Conservation (phyloP, 768 basidiomycete species). For the Mrakia hoshinonis region DNA sequence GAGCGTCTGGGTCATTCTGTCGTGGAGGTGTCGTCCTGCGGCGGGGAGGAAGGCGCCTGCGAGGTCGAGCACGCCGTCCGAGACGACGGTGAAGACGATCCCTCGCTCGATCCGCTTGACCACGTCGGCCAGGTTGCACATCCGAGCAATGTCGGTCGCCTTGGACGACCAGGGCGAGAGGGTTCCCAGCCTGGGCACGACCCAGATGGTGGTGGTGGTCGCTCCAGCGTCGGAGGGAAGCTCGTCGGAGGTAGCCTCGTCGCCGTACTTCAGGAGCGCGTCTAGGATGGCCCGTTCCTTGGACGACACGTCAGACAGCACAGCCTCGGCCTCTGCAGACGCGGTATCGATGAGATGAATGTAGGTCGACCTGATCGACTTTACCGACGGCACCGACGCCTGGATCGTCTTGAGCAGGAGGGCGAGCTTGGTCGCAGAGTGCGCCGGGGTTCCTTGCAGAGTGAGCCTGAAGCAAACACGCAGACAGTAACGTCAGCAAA, state of each 20-base stretch:
- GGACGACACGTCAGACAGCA: conserved; percentile 48
- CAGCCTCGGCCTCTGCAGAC: conserved; percentile 45
- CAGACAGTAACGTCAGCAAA: too few species aligned
- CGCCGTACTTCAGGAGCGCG: conserved; percentile 74
- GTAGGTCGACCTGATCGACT: conserved; percentile 70
- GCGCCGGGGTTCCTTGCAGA: conserved; percentile 64
- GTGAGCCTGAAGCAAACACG: conserved; percentile 54
- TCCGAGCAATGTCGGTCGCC: conserved; percentile 83
- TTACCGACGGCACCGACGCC: conserved; percentile 46
- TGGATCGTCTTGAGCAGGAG: conserved; percentile 58
- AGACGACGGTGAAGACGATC: conserved; percentile 56
- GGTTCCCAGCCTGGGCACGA: conserved; percentile 76
- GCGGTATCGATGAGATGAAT: conserved; percentile 71
- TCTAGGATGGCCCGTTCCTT: conserved; percentile 51
- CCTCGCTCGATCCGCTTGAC: conserved; percentile 84
- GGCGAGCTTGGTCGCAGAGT: conserved; percentile 63
- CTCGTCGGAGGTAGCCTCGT: conserved; percentile 45
- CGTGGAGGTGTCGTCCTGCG: conserved; percentile 55
- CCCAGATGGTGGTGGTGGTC: conserved; percentile 51
- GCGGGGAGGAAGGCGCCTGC: conserved; percentile 45
- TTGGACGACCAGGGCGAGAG: conserved; percentile 99
- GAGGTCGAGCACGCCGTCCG: conserved; percentile 39
- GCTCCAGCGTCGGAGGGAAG: conserved; percentile 19
- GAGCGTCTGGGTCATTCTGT: conserved; percentile 91
- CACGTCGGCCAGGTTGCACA: conserved; percentile 68